Base-by-base conservation (phyloP, 2,329 filamentous ascomycete genomes). In the Phialocephala subalpina region DNA sequence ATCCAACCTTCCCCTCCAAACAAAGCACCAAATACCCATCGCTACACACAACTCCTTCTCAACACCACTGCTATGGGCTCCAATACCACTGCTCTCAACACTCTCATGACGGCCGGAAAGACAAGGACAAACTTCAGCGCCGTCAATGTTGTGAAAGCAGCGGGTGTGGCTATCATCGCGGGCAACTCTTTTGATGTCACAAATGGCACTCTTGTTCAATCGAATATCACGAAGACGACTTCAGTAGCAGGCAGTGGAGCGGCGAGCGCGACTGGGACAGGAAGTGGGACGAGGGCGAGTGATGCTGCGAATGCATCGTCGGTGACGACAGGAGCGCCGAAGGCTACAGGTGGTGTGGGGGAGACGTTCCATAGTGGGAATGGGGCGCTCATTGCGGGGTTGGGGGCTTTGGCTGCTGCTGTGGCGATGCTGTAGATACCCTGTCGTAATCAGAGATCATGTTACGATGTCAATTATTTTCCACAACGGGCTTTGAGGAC, bases 21-120 rank as follows among this genome's bases (percentile, higher is more conserved):
- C 36, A 64, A 65, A 22, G 67, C 64, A 5, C 73, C 73, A 3
- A 65, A 67, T 7, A 70, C 72, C 2, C 74, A 75, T 58, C 63
- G 74, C 38, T 75, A 75, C 55, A 70, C 68, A 0, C 71, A 74
- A 60, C 25, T 75, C 3, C 63, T 75, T 1, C 62, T 75, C 56
- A 72, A 75, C 53, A 74, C 72, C 1, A 73, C 73, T 1, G 4
- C 12, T 42, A 14, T 42, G 4, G 18, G 38, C 12, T 63, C 57
- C 3, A 67, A 66, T 27, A 61, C 53, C 25, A 45, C 49, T 7
- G 58, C 60, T 6, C 20, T 70, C 1, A 36, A 63, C 1, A 62
- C 64, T 6, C 22, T 70, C 16, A 60, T 29, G 12, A 62, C 27
- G n/a, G 59, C 63, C 1, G 70, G 63, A 1, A 58, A 58, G 5